A percentile compares a stretch with the other conserved stretches of the same genome.
Conservation (phyloP, 805 yeast species). For the Tetrapisispora phaffii region DNA sequence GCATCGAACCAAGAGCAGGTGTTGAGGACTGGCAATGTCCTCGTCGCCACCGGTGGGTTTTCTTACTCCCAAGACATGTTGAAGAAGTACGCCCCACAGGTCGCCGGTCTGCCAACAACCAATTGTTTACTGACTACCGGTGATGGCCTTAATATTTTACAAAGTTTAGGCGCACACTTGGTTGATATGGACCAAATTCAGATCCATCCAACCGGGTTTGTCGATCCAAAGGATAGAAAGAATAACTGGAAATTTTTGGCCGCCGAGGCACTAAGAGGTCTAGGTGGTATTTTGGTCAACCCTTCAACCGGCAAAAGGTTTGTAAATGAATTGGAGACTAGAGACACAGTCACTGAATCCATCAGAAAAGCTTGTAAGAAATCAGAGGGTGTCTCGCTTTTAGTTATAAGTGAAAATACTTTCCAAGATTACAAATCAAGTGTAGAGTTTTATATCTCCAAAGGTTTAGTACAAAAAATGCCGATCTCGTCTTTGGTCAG, state of each 20-base stretch:
- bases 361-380: slow-evolving; percentile 28
- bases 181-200: slow-evolving; percentile 52
- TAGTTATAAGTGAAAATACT: slow-evolving; percentile 36
- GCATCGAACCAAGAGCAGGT: slow-evolving; percentile 9
- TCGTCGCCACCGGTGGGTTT: slow-evolving; percentile 54
- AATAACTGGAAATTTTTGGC: slow-evolving; percentile 45
- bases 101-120: slow-evolving; percentile 41
- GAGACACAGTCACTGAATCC: slow-evolving; percentile 43
- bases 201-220: slow-evolving; percentile 55
- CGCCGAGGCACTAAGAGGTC: slow-evolving; percentile 51
- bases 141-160: slow-evolving; percentile 47
- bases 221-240: slow-evolving; percentile 34
- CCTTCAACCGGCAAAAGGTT: slow-evolving; percentile 39
- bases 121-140: slow-evolving; percentile 50
- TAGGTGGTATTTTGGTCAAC: slow-evolving; percentile 46
- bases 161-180: slow-evolving; percentile 37
- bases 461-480: slow-evolving; percentile 28
- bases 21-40: slow-evolving; percentile 29
- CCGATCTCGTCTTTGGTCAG: slow-evolving; percentile 27
- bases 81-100: slow-evolving; percentile 37
- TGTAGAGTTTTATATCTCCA: slow-evolving; percentile 41
- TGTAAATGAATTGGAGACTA: slow-evolving; percentile 43
- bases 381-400: slow-evolving; percentile 25
- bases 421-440: slow-evolving; percentile 39
- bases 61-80: slow-evolving; percentile 34